These are phyloP conservation scores for sunflower (Helianthus annuus) DNA, from an alignment of 129 eudicot species.

Conservation along the genomic window DNA sequence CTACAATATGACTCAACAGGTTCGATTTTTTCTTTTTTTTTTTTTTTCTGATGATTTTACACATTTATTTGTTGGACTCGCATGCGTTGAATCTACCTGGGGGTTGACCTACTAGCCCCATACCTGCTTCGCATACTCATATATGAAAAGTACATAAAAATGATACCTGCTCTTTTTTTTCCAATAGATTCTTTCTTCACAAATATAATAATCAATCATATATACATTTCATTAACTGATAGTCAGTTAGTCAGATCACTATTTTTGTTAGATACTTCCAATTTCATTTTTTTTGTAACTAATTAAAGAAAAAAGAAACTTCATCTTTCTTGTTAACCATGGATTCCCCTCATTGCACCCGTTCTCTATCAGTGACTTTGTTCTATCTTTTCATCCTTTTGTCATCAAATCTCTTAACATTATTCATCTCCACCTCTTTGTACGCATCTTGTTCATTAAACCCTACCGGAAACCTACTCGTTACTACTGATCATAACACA, in stretches of 20 bases:
- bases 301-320: constrained; percentile 7
- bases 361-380: constrained; percentile 6
- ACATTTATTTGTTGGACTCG: not conserved
- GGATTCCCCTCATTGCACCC: constrained; percentile 34
- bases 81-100: not conserved
- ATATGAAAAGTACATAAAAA: not conserved
- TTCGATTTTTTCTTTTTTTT: no score
- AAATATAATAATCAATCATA: not conserved
- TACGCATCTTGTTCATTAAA: constrained; percentile 43
- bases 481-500: not conserved
- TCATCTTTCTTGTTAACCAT: constrained; percentile 33
- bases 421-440: constrained; percentile 52
- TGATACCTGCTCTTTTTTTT: constrained; percentile 16
- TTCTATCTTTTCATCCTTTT: constrained; percentile 56
- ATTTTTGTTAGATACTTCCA: no score
- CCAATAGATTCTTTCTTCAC: constrained; percentile 7
- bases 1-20: no score
- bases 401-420: constrained; percentile 54
- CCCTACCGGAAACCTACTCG: constrained; percentile 9
- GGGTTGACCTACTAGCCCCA: constrained; percentile 17
- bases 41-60: not conserved
- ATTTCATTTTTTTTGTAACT: constrained; percentile 1
- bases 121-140: constrained; percentile 24
- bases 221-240: constrained; percentile 9
- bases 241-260: not conserved